Conservation (phyloP, 2,329 filamentous ascomycete genomes). For the Monosporascus ibericus region DNA sequence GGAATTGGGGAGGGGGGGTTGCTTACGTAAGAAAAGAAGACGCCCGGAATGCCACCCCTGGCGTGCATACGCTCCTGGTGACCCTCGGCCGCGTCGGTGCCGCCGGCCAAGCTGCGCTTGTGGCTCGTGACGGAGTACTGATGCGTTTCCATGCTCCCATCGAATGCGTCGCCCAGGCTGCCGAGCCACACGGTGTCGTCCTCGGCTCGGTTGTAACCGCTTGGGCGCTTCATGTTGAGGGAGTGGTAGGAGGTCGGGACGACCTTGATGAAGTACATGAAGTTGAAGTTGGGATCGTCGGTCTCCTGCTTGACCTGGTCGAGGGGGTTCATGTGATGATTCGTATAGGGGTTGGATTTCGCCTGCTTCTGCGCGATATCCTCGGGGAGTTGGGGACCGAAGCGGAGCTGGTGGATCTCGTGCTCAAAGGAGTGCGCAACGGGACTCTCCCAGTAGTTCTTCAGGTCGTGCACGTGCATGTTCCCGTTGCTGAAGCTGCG, state of each 20-base stretch:
- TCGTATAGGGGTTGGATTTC: slow-evolving; percentile 63
- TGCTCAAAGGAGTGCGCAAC: slow-evolving; percentile 84
- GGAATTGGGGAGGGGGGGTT: not conserved
- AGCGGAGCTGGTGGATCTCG: slow-evolving; percentile 79
- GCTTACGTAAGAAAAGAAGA: slow-evolving; percentile 93
- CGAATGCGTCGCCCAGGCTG: slow-evolving; percentile 55
- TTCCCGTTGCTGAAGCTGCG: slow-evolving; percentile 94
- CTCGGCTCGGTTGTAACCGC: slow-evolving; percentile 25
- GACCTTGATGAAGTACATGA: slow-evolving; percentile 99
- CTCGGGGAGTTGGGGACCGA: slow-evolving; percentile 85
- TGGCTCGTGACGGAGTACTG: slow-evolving; percentile 98
- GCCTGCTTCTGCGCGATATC: slow-evolving; percentile 53
- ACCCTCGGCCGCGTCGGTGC: slow-evolving; percentile 77
- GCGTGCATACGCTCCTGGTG: slow-evolving; percentile 91
- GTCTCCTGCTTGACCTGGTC: slow-evolving; percentile 75
- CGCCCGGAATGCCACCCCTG: slow-evolving; percentile 85
- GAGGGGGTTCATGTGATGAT: slow-evolving; percentile 87
- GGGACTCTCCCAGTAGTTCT: slow-evolving; percentile 81
- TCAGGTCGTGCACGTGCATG: slow-evolving; percentile 95
- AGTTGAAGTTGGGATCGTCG: slow-evolving; percentile 82
- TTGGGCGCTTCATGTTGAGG: slow-evolving; percentile 64
- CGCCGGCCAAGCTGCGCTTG: slow-evolving; percentile 79
- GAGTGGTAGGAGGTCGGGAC: slow-evolving; percentile 93
- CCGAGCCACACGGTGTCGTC: slow-evolving; percentile 60
- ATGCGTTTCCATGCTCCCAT: slow-evolving; percentile 90